Evolutionary conservation across 2,329 filamentous ascomycete species (phyloP).

Genomic region (Paraphoma sp.): DNA sequence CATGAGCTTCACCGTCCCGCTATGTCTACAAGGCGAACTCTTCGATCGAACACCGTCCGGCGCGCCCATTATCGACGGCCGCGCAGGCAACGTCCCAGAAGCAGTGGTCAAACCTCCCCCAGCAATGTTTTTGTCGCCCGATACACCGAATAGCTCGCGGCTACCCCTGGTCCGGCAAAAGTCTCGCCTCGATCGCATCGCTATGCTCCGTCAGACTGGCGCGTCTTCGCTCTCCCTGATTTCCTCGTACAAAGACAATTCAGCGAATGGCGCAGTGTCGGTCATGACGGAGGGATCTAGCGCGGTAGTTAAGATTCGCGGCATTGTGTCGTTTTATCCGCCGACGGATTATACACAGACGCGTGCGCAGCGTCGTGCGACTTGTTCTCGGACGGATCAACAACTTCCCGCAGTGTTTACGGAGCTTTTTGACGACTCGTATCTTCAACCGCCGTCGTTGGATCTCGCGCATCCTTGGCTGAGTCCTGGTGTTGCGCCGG

Average conservation of each 20-base stretch:
- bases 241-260: constrained; percentile 45
- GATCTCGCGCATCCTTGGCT: constrained; percentile 65
- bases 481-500: constrained; percentile 63
- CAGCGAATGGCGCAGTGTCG: constrained; percentile 34
- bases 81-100: constrained; percentile 34
- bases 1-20: constrained; percentile 66
- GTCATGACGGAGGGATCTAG: constrained; percentile 44
- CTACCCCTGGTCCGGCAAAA: constrained; percentile 40
- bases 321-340: constrained; percentile 68
- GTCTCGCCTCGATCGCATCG: constrained; percentile 41
- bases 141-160: constrained; percentile 42
- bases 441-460: constrained; percentile 55
- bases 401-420: constrained; percentile 60
- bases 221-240: constrained; percentile 44
- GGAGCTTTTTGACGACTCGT: constrained; percentile 60
- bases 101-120: constrained; percentile 24
- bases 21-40: constrained; percentile 61
- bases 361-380: constrained; percentile 64
- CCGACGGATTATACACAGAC: constrained; percentile 67
- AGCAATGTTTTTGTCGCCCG: constrained; percentile 8
- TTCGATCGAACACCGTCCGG: constrained; percentile 40
- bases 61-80: constrained; percentile 34
- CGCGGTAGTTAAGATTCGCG: constrained; percentile 56
- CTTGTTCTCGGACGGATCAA: constrained; percentile 60
- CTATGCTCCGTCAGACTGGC: constrained; percentile 43